Percentiles rank a stretch among this genome's conserved stretches.
Conservation (phyloP, 164 flowering plant species). For the Cinnamomum micranthum region DNA sequence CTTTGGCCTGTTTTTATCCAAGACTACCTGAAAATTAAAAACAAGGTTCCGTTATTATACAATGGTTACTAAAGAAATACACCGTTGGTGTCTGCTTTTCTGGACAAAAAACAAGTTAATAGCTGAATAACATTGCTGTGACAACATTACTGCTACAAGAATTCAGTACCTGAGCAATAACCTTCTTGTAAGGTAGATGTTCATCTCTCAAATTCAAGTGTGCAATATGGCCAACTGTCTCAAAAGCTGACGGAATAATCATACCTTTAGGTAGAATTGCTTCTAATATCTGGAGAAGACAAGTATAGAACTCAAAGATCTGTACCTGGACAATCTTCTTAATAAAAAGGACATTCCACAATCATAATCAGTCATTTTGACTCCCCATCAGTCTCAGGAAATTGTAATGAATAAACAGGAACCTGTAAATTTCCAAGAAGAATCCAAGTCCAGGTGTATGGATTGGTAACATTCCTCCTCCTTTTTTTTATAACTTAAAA, state of each 20-base stretch:
- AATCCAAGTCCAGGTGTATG: too few species aligned
- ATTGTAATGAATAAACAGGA: too few species aligned
- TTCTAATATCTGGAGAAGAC: slow-evolving; percentile 65
- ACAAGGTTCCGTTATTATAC: slow-evolving; percentile 7
- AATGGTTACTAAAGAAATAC: neutral
- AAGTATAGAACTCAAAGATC: neutral
- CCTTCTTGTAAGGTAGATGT: slow-evolving; percentile 70
- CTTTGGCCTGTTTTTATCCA: slow-evolving; percentile 89
- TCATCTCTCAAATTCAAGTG: slow-evolving; percentile 88
- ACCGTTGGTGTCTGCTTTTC: neutral
- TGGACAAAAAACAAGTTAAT: too few species aligned
- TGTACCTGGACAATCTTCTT: neutral
- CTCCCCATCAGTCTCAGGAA: too few species aligned
- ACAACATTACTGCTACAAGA: neutral
- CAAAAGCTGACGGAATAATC: slow-evolving; percentile 78
- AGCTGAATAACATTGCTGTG: slow-evolving; percentile 1
- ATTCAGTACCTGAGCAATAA: slow-evolving; percentile 74
- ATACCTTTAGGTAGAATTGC: slow-evolving; percentile 67
- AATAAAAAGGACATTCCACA: too few species aligned
- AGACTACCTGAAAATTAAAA: slow-evolving; percentile 57
- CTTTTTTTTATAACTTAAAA: too few species aligned
- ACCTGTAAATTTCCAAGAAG: too few species aligned
- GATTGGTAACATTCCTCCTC: neutral
- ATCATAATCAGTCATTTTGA: too few species aligned
- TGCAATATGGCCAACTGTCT: slow-evolving; percentile 90